phyloP scores from a whole-genome alignment of 2,329 filamentous ascomycete species.

The Talaromyces rugulosus region DNA sequence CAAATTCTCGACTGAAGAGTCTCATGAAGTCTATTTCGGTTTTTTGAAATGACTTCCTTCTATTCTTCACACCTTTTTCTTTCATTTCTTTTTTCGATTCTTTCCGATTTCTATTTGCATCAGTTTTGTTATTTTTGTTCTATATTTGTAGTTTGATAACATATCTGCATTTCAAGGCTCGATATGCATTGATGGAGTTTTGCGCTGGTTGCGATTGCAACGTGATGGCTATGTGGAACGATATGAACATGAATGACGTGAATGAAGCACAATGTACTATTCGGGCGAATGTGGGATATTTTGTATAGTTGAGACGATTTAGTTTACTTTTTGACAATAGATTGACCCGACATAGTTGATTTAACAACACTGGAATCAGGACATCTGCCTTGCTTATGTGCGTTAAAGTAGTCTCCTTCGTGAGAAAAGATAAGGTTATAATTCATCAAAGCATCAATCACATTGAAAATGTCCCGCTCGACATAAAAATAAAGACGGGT shows the following conservation, averaged over 20 bases:
- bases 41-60: constrained; percentile 4
- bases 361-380: background rate
- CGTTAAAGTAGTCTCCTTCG: background rate
- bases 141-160: background rate
- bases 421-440: background rate
- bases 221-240: background rate
- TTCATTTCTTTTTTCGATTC: background rate
- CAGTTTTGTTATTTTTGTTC: background rate
- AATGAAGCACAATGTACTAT: background rate
- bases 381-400: background rate
- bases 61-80: background rate
- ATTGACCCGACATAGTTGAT: background rate
- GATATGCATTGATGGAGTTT: constrained; percentile 1
- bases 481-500: background rate
- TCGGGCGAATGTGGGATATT: background rate
- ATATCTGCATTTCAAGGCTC: background rate
- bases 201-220: background rate
- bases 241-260: background rate
- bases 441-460: background rate
- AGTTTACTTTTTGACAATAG: background rate
- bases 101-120: background rate
- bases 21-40: constrained; percentile 14
- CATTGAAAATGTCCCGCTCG: background rate
- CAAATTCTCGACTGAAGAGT: constrained; percentile 9
- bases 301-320: background rate